A percentile compares a stretch with the other conserved stretches of the same genome.
Conservation (phyloP, 1,284 basidiomycete species). For the Cryptococcus deneoformans region DNA sequence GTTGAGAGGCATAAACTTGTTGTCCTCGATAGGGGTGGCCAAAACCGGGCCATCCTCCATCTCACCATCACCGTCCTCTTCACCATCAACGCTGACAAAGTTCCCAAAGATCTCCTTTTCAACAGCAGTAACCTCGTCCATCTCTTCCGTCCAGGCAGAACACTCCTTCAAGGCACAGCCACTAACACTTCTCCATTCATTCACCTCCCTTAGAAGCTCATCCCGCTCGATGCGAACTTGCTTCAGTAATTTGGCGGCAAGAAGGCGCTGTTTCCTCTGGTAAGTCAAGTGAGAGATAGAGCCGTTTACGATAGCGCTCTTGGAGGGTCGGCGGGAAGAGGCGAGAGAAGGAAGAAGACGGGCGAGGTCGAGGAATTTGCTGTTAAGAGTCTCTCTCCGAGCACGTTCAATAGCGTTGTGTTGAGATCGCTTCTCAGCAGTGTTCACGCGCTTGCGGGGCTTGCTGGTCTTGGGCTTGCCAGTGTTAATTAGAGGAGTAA, state of each 20-base stretch:
- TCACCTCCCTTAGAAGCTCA: conserved; percentile 74
- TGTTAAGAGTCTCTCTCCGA: conserved; percentile 84
- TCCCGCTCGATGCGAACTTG: conserved; percentile 71
- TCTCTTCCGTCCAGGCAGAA: conserved; percentile 39
- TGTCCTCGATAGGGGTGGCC: neutral
- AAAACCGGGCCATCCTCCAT: conserved; percentile 17
- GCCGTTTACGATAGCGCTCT: conserved; percentile 91
- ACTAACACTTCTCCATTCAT: conserved; percentile 78
- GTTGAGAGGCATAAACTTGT: neutral
- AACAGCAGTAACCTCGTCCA: conserved; percentile 43
- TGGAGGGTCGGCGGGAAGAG: conserved; percentile 84
- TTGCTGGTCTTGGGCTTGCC: conserved; percentile 50
- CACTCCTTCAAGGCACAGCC: conserved; percentile 57
- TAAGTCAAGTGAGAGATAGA: conserved; percentile 79
- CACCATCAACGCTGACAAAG: conserved; percentile 41
- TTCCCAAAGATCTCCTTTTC: conserved; percentile 49
- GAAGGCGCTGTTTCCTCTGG: conserved; percentile 70
- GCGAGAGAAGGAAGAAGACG: conserved; percentile 83
- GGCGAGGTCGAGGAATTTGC: conserved; percentile 81
- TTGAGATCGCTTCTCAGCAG: conserved; percentile 86
- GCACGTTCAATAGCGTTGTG: conserved; percentile 94
- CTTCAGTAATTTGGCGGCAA: conserved; percentile 73
- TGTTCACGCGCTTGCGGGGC: conserved; percentile 70
- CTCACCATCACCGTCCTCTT: conserved; percentile 35
- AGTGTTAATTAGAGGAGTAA: no score